Base-by-base conservation (phyloP, 345 rosid genomes). In the Eucalyptus regnans region DNA sequence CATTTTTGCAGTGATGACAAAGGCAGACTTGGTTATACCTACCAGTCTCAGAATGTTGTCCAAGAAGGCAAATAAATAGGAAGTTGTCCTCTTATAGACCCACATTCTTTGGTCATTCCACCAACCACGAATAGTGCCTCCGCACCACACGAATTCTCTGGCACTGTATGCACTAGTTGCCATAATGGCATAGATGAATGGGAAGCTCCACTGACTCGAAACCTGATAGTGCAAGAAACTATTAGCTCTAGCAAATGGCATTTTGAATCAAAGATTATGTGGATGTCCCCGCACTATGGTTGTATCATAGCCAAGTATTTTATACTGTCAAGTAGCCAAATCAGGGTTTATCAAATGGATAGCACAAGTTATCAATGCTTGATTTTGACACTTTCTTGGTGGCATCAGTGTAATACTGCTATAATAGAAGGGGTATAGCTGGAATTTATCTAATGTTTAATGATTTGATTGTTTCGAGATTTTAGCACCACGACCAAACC, bases 101-200 rank as follows among this genome's bases (percentile, higher is more conserved):
- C 94, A 93, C 33, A 87, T 90, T 68, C 95, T 90, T 68, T 93
- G 93, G 4, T 89, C 92, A 62, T 92, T 90, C 91, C 92, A 94
- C 96, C 94, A 91, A 23, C 94, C 94, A 9, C 11, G 86, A 48
- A 90, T 4, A 17, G 95, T 93, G 50, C 93, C 93, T n/a, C 88
- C 93, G 27, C 84, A 44, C 88, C 88, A 89, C 15, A 92, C n/a
- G 88, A 89, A 90, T 54, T 93, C 94, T 4, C 83, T 88, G 5
- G 93, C 87, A 88, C 90, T 90, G 52, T 90, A 91, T 58, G 87
- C 88, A 46, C 88, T 84, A 71, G 88, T 87, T 25, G 90, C 92
- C 25, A 88, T 33, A 49, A 90, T 56, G 43, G 88, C 89, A 87
- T 90, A 92, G 27, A 90, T 90, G 87, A 91, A 93, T 17, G 93